Conservation (phyloP, 441 rosid species). For the Populus hybrid region DNA sequence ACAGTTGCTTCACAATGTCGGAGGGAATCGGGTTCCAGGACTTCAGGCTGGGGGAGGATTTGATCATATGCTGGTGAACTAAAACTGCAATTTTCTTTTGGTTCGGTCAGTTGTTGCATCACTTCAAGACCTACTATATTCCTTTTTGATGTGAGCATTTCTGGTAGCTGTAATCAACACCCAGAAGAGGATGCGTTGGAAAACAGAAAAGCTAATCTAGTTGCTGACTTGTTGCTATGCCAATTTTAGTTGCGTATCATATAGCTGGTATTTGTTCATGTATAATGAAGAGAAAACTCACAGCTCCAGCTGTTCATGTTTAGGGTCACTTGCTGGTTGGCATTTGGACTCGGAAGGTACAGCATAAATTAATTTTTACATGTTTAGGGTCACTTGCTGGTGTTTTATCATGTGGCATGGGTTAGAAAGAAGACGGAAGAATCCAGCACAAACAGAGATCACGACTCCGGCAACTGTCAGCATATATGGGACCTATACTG, state of each 20-base stretch:
- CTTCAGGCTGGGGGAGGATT: slow-evolving; percentile 79
- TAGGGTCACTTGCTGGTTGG: neutral
- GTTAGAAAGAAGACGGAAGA: no score
- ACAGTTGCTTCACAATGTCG: slow-evolving; percentile 88
- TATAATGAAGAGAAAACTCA: neutral
- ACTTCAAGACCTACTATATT: neutral
- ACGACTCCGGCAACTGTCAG: no score
- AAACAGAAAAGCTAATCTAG: neutral
- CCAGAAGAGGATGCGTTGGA: neutral
- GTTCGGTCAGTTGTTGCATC: no score
- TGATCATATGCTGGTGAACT: slow-evolving; percentile 83
- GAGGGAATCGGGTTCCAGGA: slow-evolving; percentile 62
- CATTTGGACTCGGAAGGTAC: neutral
- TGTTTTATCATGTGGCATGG: no score
- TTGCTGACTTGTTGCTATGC: neutral
- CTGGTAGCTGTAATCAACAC: slow-evolving; percentile 2
- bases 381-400: no score
- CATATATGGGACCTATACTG: no score
- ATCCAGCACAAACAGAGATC: no score
- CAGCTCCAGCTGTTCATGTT: neutral
- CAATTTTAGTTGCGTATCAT: neutral
- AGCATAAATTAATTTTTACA: neutral
- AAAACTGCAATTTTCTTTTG: neutral
- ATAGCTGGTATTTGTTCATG: neutral
- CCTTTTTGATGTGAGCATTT: neutral